Evolutionary conservation across 495 filamentous ascomycete species (phyloP), one percentile per base, ranked within the genome.

Genomic region (Aspergillus haitiensis): DNA sequence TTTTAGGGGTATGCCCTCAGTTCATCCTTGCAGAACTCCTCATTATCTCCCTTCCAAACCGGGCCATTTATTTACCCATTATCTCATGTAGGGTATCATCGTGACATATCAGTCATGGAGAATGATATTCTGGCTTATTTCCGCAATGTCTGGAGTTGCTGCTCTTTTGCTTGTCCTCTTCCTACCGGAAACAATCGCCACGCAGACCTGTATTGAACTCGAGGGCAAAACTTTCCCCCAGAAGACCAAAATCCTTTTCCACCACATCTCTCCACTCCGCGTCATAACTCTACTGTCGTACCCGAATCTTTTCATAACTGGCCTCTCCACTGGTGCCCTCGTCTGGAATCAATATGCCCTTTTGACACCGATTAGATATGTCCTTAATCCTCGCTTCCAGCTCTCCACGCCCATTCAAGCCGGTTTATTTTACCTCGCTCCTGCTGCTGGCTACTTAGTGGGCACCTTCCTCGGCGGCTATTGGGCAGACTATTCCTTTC

Each of bases 341-440:
- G 82, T 90, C 50, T 90, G 84, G 86, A 89, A 88, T 62, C 86
- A 88, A 80, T 91, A 90, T 63, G 81, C 78, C 33, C 77, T 90
- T 5, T 76, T 90, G 11, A 90, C 87, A 2, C 87, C 88, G 0
- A 90, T 90, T 64, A 84, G 86, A 40, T 89, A 88, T 65, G 82
- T 89, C 13, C 72, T 92, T 1, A 90, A 90, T 64, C 87, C 88
- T 9, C 83, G 88, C 27, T 91, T 90, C 75, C 59, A 85, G 61
- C 79, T 91, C n/a, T 81, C 78, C 12, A 81, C 80, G 21, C 87
- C 88, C 1, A 81, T 90, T 48, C 80, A 86, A 64, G 79, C 80
- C 7, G 87, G 86, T 0, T 75, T 91, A 12, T 90, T 92, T 72
- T 91, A 89, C 67, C 83, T 92, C 33, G 86, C 88, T 0, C 88